phyloP scores from a whole-genome alignment of 768 basidiomycete genomes.

The Lactifluus volemus region DNA sequence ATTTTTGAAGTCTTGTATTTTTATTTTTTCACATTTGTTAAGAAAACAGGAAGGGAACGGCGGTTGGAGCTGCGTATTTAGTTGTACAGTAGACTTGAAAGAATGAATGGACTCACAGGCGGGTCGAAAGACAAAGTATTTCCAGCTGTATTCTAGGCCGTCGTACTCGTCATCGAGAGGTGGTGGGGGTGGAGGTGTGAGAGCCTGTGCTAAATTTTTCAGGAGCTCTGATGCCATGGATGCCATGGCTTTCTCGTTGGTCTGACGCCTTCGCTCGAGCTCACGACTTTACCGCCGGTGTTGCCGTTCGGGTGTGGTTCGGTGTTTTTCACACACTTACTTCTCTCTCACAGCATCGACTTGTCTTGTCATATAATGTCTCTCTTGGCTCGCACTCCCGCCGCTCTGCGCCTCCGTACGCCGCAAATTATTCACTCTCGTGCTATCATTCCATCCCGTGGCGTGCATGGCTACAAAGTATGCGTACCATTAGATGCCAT shows the following conservation, averaged over 20 bases:
- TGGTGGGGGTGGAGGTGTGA: conserved; percentile 54
- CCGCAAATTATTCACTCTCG: conserved; percentile 14
- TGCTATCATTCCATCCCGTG: conserved; percentile 12
- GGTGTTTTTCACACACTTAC: not conserved
- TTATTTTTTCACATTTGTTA: not conserved
- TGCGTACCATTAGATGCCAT: not conserved
- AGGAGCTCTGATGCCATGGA: conserved; percentile 1
- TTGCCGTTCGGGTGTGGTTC: not conserved
- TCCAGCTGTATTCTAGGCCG: conserved; percentile 69
- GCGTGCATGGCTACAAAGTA: conserved; percentile 18
- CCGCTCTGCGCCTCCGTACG: conserved; percentile 3
- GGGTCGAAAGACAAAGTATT: conserved; percentile 71
- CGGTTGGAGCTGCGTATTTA: not conserved
- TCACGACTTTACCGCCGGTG: not conserved
- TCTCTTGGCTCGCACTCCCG: conserved; percentile 16
- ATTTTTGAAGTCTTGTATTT: conserved; percentile 56
- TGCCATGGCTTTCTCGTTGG: not conserved
- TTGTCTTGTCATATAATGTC: conserved; percentile 8
- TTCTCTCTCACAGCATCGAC: not conserved
- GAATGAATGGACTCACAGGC: conserved; percentile 42
- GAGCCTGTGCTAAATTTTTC: conserved; percentile 1
- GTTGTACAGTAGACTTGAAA: not conserved
- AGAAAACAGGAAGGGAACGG: not conserved
- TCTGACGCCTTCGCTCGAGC: not conserved
- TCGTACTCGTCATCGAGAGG: conserved; percentile 52